Conservation (phyloP, 768 basidiomycete genomes). For the Suillus subalutaceus region DNA sequence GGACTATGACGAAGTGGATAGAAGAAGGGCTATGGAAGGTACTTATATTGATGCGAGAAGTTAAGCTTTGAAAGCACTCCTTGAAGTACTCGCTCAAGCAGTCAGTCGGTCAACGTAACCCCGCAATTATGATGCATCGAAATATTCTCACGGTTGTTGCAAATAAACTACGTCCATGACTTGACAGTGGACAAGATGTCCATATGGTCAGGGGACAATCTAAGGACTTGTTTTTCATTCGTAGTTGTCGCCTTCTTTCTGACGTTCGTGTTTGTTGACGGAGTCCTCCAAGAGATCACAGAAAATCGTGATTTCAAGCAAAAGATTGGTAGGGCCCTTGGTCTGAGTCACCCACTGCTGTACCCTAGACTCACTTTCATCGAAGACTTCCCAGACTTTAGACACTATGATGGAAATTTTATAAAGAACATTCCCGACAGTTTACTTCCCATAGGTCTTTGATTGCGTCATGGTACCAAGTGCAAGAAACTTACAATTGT, state of each 20-base stretch:
- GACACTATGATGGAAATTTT: slow-evolving; percentile 41
- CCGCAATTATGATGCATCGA: background rate
- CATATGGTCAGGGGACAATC: background rate
- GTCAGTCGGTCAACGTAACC: background rate
- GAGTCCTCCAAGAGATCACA: slow-evolving; percentile 26
- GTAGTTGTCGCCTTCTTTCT: slow-evolving; percentile 44
- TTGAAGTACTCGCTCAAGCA: background rate
- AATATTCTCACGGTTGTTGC: slow-evolving; percentile 5
- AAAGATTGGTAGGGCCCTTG: slow-evolving; percentile 16
- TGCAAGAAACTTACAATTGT: background rate
- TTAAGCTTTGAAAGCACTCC: background rate
- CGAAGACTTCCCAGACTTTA: slow-evolving; percentile 57
- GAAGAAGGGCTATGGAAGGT: slow-evolving; percentile 44
- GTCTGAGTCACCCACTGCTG: background rate
- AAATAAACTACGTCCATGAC: background rate
- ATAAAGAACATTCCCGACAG: slow-evolving; percentile 44
- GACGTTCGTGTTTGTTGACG: slow-evolving; percentile 44
- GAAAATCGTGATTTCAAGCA: slow-evolving; percentile 13
- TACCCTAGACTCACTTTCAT: slow-evolving; percentile 2
- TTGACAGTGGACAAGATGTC: background rate
- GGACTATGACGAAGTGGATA: slow-evolving; percentile 58
- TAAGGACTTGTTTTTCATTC: slow-evolving; percentile 30
- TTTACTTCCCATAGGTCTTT: slow-evolving; percentile 59
- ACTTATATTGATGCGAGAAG: slow-evolving; percentile 19
- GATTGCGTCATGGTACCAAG: background rate